Base-by-base conservation (phyloP, 352 stramenopile genomes). In the Halophytophthora batemanensis region DNA sequence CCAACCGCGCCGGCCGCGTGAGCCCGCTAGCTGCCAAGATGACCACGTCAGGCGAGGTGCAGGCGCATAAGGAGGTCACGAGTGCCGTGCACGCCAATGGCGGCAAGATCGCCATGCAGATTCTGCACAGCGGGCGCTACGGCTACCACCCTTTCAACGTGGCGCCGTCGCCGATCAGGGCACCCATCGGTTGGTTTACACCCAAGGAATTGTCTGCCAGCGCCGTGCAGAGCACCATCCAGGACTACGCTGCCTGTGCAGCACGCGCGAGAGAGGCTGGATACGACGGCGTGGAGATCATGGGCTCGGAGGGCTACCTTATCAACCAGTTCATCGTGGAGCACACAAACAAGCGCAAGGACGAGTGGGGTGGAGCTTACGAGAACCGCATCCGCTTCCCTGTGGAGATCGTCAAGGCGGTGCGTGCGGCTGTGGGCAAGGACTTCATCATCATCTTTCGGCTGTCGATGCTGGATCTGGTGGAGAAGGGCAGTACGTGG, bases 361-460 rank as follows among this genome's bases (percentile, higher is more conserved):
- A 99, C 68, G 66, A 97, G 58, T 99, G 93, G 73, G 96, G 96
- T 11, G 95, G 95, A 6, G 55, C 66, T 23, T 98, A 98, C 71
- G 80, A 75, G 44, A 98, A 99, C 71, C 87, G 96, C 21, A 95
- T 97, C 48, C 83, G 89, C 17, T 94, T 99, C 44, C 78, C 95
- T 0, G 53, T 98, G 6, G 95, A 98, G 61, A 96, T 99, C 55
- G 88, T 99, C n/a, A 80, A 82, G 29, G 61, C 82, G 21, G 95
- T 96, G 21, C 78, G 96, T 23, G 56, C 84, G 46, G 94, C 93
- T 6, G 86, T 96, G 17, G 93, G 93, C 11, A 56, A 78, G 15
- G 91, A 98, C 59, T 99, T 99, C 56, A 98, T 98, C 51, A 96
- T 99, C 59, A 98, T 99, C 60, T 99, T 98, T 72, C 82, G 95